Percentiles rank a stretch among this genome's conserved stretches.
These are phyloP conservation scores for Saccharum spontaneum DNA, from an alignment of 176 grass and related monocot genomes.

Conservation along the genomic window DNA sequence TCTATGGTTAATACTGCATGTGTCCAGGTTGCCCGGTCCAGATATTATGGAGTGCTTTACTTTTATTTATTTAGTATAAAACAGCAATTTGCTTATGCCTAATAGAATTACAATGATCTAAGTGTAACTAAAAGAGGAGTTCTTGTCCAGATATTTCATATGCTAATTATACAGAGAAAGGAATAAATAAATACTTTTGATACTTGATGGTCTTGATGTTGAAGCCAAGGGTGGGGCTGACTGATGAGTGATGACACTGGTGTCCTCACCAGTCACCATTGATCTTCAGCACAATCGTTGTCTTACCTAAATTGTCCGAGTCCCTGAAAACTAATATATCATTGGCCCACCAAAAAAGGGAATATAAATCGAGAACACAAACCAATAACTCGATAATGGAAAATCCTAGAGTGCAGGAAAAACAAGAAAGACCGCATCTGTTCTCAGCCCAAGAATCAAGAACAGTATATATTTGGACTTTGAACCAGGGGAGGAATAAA, in stretches of 20 bases:
- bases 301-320: conserved; percentile 65
- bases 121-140: not conserved
- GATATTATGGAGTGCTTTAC: not conserved
- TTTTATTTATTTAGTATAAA: not conserved
- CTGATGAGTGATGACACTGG: conserved; percentile 80
- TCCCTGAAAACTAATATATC: conserved; percentile 30
- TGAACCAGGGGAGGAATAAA: not conserved
- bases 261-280: conserved; percentile 73
- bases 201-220: conserved; percentile 97
- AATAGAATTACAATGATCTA: not conserved
- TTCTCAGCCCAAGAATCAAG: not conserved
- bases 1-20: not conserved
- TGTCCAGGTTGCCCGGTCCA: not conserved
- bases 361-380: not conserved
- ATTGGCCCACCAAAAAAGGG: not conserved
- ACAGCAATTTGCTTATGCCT: not conserved
- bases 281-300: conserved; percentile 75
- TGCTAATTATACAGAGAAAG: not conserved
- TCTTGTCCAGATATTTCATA: too few species aligned
- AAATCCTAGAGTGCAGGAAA: not conserved
- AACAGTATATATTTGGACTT: not conserved
- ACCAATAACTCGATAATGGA: not conserved
- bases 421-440: not conserved
- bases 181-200: conserved; percentile 55
- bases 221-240: conserved; percentile 65